A percentile compares a stretch with the other conserved stretches of the same genome.
Conservation (phyloP, 331 rosid genomes). For the Saraca asoca region DNA sequence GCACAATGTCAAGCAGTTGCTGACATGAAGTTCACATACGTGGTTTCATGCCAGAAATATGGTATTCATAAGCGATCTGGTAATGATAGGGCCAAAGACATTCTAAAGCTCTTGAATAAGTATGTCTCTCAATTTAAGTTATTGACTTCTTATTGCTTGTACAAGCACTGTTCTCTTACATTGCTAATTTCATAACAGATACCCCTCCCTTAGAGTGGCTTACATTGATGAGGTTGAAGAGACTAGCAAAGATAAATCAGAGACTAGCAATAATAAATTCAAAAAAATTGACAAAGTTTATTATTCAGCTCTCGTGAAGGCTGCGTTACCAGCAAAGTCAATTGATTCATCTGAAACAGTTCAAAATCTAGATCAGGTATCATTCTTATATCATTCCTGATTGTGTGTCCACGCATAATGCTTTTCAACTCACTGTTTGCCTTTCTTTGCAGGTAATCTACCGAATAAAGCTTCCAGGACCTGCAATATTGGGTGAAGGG, state of each 20-base stretch:
- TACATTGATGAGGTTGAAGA: slow-evolving; percentile 96
- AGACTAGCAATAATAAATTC: slow-evolving; percentile 58
- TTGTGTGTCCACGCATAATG: too few species aligned
- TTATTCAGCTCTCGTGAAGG: slow-evolving; percentile 87
- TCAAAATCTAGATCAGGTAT: slow-evolving; percentile 84
- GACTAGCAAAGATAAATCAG: slow-evolving; percentile 57
- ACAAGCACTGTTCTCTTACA: slow-evolving; percentile 24
- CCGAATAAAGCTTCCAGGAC: slow-evolving; percentile 93
- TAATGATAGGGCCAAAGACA: slow-evolving; percentile 73
- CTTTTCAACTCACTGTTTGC: slow-evolving; percentile 17
- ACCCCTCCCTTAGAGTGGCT: slow-evolving; percentile 93
- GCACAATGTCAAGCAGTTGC: slow-evolving; percentile 82
- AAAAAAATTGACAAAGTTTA: slow-evolving; percentile 73
- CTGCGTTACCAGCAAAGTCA: slow-evolving; percentile 71
- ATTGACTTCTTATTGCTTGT: slow-evolving; percentile 21
- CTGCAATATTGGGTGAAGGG: slow-evolving; percentile 90
- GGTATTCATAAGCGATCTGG: slow-evolving; percentile 90
- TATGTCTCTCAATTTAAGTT: slow-evolving; percentile 39
- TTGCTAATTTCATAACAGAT: slow-evolving; percentile 49
- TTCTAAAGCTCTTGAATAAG: slow-evolving; percentile 84
- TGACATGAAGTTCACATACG: slow-evolving; percentile 87
- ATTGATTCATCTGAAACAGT: slow-evolving; percentile 77
- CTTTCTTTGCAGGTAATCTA: slow-evolving; percentile 65
- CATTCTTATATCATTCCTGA: slow-evolving; percentile 30
- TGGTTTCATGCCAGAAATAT: slow-evolving; percentile 90